Evolutionary conservation across 257 asterid species (phyloP).

Genomic region (Solanum habrochaites): DNA sequence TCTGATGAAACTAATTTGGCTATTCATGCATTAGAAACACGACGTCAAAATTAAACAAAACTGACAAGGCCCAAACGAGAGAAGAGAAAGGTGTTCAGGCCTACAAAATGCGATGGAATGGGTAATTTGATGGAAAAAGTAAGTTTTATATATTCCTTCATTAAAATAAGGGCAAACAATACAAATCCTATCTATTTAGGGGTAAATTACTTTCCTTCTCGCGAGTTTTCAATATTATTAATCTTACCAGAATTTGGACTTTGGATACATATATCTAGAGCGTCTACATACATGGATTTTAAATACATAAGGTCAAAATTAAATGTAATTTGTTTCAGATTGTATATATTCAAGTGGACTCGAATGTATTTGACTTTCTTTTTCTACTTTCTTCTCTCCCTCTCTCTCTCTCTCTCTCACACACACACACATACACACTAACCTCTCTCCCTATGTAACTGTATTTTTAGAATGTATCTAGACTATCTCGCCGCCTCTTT

Average conservation of each 20-base stretch:
- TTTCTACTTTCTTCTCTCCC: no score
- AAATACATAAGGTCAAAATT: no score
- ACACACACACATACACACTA: background rate
- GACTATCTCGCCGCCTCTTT: background rate
- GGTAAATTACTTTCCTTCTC: background rate
- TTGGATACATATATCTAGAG: background rate
- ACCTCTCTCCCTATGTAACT: background rate
- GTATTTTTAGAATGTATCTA: background rate
- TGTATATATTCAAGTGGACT: background rate
- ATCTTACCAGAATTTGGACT: background rate
- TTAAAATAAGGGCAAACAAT: no score
- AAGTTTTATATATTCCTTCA: background rate
- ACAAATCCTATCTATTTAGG: background rate
- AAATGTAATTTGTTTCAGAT: no score
- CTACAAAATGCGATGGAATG: background rate
- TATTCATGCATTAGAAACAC: no score
- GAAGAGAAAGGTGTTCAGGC: background rate
- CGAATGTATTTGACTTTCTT: accelerated
- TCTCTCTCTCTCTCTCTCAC: no score
- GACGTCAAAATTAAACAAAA: no score
- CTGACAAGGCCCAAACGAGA: background rate
- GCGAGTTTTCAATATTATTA: no score
- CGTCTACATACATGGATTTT: background rate
- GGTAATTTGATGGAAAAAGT: background rate
- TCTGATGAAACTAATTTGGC: background rate